phyloP scores from a whole-genome alignment of 768 basidiomycete genomes.

The Porpolomopsis calyptriformis region DNA sequence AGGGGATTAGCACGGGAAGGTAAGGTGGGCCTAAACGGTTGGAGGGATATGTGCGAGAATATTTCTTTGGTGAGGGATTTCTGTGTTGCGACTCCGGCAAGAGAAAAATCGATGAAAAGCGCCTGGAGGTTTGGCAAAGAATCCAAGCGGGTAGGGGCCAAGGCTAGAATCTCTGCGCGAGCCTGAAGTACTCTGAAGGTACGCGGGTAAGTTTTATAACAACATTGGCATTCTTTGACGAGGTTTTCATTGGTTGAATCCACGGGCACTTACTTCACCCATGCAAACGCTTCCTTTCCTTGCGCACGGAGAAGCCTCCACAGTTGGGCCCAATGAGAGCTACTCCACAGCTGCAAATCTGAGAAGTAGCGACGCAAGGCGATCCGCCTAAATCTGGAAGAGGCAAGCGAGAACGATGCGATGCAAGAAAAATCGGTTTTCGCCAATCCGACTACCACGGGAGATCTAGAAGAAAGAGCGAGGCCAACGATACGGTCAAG shows the following conservation, averaged over 20 bases:
- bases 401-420: conserved; percentile 30
- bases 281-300: conserved; percentile 24
- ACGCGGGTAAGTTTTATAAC: too few relatives aligned
- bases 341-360: conserved; percentile 20
- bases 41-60: conserved; percentile 13
- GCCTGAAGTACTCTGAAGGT: conserved; percentile 8
- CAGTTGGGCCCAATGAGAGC: conserved; percentile 16
- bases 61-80: conserved; percentile 25
- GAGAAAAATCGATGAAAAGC: conserved; percentile 33
- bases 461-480: conserved; percentile 12
- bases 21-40: not conserved
- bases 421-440: conserved; percentile 24
- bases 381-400: conserved; percentile 31
- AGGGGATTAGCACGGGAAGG: too few relatives aligned
- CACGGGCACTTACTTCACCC: conserved; percentile 42
- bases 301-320: conserved; percentile 17
- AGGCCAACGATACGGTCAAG: conserved; percentile 25
- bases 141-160: conserved; percentile 16
- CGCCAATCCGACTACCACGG: too few relatives aligned
- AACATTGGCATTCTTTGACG: too few relatives aligned
- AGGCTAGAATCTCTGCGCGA: conserved; percentile 20
- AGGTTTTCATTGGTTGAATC: too few relatives aligned
- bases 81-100: conserved; percentile 37
- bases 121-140: conserved; percentile 26
- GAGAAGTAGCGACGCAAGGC: conserved; percentile 30